These are phyloP conservation scores for Cenchrus americanus DNA, from an alignment of 176 grass and related monocot genomes.

Conservation along the genomic window DNA sequence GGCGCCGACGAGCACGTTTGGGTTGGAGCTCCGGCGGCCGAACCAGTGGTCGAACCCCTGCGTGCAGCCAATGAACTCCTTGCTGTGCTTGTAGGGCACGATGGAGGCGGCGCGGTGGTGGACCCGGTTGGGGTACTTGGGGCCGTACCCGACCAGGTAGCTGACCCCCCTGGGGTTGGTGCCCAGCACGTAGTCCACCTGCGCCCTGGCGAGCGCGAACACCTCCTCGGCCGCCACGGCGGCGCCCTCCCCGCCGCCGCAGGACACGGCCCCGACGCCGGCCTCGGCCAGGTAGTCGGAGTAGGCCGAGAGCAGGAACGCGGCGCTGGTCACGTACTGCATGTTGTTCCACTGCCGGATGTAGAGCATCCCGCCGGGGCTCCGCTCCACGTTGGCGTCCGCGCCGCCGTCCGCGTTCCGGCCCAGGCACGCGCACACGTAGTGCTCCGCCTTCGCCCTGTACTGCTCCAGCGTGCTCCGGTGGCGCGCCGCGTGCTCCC, in stretches of 20 bases:
- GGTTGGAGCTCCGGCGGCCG: conserved; percentile 47
- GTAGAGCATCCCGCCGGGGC: conserved; percentile 72
- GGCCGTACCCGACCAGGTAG: conserved; percentile 62
- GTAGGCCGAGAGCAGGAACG: conserved; percentile 60
- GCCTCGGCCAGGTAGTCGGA: conserved; percentile 50
- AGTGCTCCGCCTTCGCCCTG: conserved; percentile 75
- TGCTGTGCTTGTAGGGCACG: conserved; percentile 66
- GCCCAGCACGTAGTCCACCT: conserved; percentile 67
- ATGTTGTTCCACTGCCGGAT: conserved; percentile 88
- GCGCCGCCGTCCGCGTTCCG: conserved; percentile 48
- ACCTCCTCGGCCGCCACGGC: conserved; percentile 23
- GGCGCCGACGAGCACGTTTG: conserved; percentile 55
- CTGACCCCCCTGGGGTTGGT: conserved; percentile 59
- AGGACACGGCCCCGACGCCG: background rate
- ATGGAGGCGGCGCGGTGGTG: conserved; percentile 73
- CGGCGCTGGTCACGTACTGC: conserved; percentile 78
- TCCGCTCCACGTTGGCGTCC: conserved; percentile 67
- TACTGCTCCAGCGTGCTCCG: conserved; percentile 66
- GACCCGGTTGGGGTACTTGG: conserved; percentile 51
- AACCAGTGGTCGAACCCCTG: conserved; percentile 72
- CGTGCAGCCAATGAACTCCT: conserved; percentile 62
- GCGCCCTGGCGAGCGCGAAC: conserved; percentile 38
- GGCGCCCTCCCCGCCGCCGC: background rate
- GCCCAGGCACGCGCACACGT: conserved; percentile 68
- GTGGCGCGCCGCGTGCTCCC: conserved; percentile 43